Base-by-base conservation (phyloP, 1,139 yeast genomes). In the Taphrina populina region DNA sequence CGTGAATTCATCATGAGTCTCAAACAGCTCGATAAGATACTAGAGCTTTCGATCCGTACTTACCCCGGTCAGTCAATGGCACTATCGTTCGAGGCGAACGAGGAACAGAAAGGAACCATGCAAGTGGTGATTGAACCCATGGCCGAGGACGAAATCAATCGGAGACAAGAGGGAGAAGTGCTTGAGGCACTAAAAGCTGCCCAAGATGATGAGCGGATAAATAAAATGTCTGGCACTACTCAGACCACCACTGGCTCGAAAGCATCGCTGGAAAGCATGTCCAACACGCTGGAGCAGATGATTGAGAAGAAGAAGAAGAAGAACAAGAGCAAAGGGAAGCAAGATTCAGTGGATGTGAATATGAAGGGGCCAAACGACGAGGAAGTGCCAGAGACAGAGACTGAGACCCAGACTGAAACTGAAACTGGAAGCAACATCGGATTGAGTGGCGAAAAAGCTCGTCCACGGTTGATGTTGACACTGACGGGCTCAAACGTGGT, bases 1-100 rank as follows among this genome's bases (percentile, higher is more conserved):
- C 69, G 73, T 6, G 96, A 88, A 67, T 86, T 88, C 69, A 78
- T 77, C 62, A 68, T 79, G 47, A 82, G 94, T 10, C 66, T 87
- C 59, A 68, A 74, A 11, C 70, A 88, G 1, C 76, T 88, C 74
- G 73, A 77, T 40, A 70, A 73, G 19, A 60, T 87, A 2, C 63
- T 90, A 60, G 74, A 78, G 32, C 63, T 65, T 3, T 68, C 78
- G 29, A 64, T 68, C 0, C 60, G 63, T 6, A 64, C 68, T 17
- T 69, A 65, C 21, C 64, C 64, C 6, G 61, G 60, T 30, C 46
- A 58, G 5, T 52, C 57, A 10, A 30, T 57, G 41, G 46, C 57
- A 3, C 20, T 57, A 5, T 29, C 47, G 21, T 52, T 52, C 33
- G 49, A 44, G 13, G 39, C 58, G 7, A 20, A 27, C 7, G 52